Conservation (phyloP, 2,329 filamentous ascomycete genomes). For the Colletotrichum tamarilloi region DNA sequence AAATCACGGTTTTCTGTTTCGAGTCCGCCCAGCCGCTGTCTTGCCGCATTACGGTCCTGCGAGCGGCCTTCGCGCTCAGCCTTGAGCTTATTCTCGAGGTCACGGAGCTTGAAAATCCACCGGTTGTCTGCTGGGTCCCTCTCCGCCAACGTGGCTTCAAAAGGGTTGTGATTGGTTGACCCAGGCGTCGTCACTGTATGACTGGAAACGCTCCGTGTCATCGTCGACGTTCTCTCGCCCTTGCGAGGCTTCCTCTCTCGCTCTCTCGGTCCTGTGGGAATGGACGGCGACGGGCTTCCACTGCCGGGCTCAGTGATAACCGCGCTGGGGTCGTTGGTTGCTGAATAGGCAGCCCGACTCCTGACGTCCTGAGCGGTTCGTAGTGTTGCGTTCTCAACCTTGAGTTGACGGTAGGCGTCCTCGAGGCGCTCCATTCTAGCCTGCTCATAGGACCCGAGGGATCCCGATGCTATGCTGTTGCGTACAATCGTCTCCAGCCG, state of each 20-base stretch:
- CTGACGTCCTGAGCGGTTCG: constrained; percentile 71
- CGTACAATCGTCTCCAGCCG: constrained; percentile 84
- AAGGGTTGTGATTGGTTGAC: constrained; percentile 29
- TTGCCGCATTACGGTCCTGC: constrained; percentile 84
- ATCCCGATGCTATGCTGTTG: constrained; percentile 67
- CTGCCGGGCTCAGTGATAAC: constrained; percentile 46
- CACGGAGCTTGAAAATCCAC: constrained; percentile 87
- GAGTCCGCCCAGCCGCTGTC: constrained; percentile 82
- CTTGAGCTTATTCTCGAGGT: constrained; percentile 89
- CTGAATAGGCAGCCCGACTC: constrained; percentile 57
- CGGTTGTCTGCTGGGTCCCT: constrained; percentile 69
- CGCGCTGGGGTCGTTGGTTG: constrained; percentile 50
- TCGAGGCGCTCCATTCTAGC: constrained; percentile 65
- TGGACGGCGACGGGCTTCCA: constrained; percentile 64
- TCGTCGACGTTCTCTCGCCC: constrained; percentile 39
- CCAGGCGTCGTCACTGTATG: constrained; percentile 28
- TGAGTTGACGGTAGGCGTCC: constrained; percentile 71
- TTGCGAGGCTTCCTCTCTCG: constrained; percentile 40
- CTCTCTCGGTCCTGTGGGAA: constrained; percentile 65
- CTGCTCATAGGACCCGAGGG: constrained; percentile 55
- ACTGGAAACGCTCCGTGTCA: constrained; percentile 44
- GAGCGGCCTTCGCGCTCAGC: constrained; percentile 88
- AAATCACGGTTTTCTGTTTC: constrained; percentile 79
- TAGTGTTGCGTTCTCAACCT: constrained; percentile 76
- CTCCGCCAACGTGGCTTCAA: constrained; percentile 42